phyloP scores from a whole-genome alignment of 2,329 filamentous ascomycete species.

The Pseudogymnoascus sp. region DNA sequence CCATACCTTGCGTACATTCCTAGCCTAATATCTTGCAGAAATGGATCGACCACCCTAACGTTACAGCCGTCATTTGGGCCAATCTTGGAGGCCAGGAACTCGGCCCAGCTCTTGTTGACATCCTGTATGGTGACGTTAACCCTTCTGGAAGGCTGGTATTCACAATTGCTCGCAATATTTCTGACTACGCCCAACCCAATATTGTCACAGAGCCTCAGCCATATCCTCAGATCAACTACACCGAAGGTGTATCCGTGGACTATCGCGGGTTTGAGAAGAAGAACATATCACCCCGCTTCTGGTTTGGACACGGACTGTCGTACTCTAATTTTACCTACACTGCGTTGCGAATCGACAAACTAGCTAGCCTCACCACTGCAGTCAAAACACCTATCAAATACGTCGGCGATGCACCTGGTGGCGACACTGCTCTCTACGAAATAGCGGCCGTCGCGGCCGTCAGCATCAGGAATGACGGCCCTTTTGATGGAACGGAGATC shows the following conservation, averaged over 20 bases:
- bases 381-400: too few relatives aligned
- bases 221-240: constrained; percentile 41
- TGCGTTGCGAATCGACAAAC: too few relatives aligned
- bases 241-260: constrained; percentile 43
- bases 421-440: too few relatives aligned
- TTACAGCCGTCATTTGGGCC: constrained; percentile 55
- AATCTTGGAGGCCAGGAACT: constrained; percentile 55
- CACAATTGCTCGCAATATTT: constrained; percentile 54
- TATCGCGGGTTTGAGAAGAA: constrained; percentile 43
- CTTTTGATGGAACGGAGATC: too few relatives aligned
- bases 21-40: too few relatives aligned
- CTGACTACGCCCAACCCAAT: constrained; percentile 45
- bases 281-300: constrained; percentile 31
- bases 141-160: constrained; percentile 50
- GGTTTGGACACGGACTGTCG: constrained; percentile 43
- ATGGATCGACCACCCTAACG: constrained; percentile 44
- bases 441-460: too few relatives aligned
- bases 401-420: too few relatives aligned
- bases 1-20: too few relatives aligned
- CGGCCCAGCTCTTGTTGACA: constrained; percentile 52
- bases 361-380: too few relatives aligned
- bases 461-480: too few relatives aligned
- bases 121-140: constrained; percentile 54
- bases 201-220: constrained; percentile 49
- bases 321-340: constrained; percentile 53